Evolutionary conservation across 169 alveolate genomes (phyloP), one percentile per base, ranked within the genome.

Genomic region (Cryptosporidium meleagridis): DNA sequence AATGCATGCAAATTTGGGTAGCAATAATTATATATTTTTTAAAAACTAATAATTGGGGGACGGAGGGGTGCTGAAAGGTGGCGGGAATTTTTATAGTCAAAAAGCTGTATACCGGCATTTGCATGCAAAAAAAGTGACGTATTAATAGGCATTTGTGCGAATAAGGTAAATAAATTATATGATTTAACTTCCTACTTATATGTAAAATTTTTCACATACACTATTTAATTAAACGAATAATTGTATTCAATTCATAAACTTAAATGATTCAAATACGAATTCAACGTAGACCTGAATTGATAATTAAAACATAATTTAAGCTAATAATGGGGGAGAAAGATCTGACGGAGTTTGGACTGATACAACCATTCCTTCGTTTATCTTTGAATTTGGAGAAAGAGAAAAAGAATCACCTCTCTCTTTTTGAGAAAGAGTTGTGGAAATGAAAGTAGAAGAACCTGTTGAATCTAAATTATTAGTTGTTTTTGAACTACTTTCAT

Each of bases 1-100:
- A 18, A n/a, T 26, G 70, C 86, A 73, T 73, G 86, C 61, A 73
- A 8, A 37, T 12, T 48, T 1, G 0, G 55, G 1, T 48, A 14
- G 2, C 7, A 48, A 14, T 48, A 41, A 8, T 8, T 41, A 41
- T 7, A 41, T 41, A 41, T 41, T 41, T 9, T 41, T 41, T 41
- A 41, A 41, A 41, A 41, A 31, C 29, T 33, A 1, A 1, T 31
- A 21, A 65, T n/a, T 55, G 7, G 67, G 12, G 12, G 10, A 3
- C 0, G 67, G 37, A 18, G 31, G 67, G 65, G 33, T 31, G 65
- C 6, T 29, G 23, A 16, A 23, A 21, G 23, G n/a, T n/a, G 67
- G 29, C 48, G 48, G 48, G 48, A 9, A 41, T 41, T 1, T 31
- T 31, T 31, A 31, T n/a, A 31, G 35, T 41, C 2, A 7, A 2